A percentile compares a stretch with the other conserved stretches of the same genome.
phyloP scores from a whole-genome alignment of 257 asterid species.

The Fraxinus pennsylvanica region DNA sequence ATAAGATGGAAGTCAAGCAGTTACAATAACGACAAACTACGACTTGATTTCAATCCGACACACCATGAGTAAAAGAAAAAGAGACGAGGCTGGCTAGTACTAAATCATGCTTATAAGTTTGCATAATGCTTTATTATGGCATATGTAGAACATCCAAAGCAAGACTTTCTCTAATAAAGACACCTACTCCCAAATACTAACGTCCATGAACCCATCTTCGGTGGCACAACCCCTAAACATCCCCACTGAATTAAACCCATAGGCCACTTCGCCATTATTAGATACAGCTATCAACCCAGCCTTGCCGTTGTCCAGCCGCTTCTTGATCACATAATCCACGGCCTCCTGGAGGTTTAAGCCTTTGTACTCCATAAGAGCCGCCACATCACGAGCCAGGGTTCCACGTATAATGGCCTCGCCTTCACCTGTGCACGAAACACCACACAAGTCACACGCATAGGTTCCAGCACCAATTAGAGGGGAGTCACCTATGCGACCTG shows the following conservation, averaged over 20 bases:
- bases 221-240: constrained; percentile 92
- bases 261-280: constrained; percentile 74
- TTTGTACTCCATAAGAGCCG: constrained; percentile 93
- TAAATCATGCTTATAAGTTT: background rate
- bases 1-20: background rate
- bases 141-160: constrained; percentile 15
- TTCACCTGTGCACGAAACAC: constrained; percentile 94
- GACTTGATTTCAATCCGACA: background rate
- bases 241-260: constrained; percentile 75
- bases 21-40: background rate
- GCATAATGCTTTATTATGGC: background rate
- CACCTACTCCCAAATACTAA: constrained; percentile 73
- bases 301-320: constrained; percentile 66
- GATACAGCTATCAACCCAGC: constrained; percentile 98
- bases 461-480: constrained; percentile 95
- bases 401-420: constrained; percentile 97
- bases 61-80: background rate
- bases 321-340: constrained; percentile 67
- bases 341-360: constrained; percentile 78
- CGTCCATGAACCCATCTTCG: constrained; percentile 87
- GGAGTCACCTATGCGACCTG: constrained; percentile 88
- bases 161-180: background rate
- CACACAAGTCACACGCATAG: constrained; percentile 72
- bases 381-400: constrained; percentile 93
- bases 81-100: background rate